These are phyloP conservation scores for Cochlearia excelsa DNA, from an alignment of 345 rosid genomes.

Conservation along the genomic window DNA sequence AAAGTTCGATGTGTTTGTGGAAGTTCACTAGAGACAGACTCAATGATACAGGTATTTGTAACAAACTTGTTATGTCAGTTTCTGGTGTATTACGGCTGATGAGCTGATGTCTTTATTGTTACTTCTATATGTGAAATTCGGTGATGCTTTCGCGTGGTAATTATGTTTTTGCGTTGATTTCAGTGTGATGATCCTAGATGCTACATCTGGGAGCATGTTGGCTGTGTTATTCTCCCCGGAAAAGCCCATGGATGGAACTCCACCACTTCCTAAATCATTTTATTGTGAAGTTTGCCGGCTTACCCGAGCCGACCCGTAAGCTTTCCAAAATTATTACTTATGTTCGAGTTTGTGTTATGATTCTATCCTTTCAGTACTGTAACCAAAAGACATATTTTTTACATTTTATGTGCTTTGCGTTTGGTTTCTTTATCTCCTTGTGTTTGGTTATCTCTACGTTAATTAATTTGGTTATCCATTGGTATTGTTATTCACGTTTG, in stretches of 20 bases:
- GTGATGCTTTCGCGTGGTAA: slow-evolving; percentile 20
- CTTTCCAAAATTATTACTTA: slow-evolving; percentile 27
- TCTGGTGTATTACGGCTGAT: not conserved
- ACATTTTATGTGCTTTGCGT: slow-evolving; percentile 6
- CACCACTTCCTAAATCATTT: slow-evolving; percentile 60
- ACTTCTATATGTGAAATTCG: slow-evolving; percentile 53
- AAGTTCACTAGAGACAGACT: slow-evolving; percentile 61
- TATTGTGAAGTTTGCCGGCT: slow-evolving; percentile 91
- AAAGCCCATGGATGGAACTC: slow-evolving; percentile 61
- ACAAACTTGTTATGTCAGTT: not conserved
- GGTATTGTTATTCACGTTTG: not conserved
- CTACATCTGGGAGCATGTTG: slow-evolving; percentile 73
- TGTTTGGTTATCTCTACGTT: slow-evolving; percentile 5
- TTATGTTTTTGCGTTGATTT: slow-evolving; percentile 29
- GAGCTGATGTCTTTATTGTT: not conserved
- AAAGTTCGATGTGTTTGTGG: slow-evolving; percentile 95
- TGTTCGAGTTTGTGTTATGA: slow-evolving; percentile 15
- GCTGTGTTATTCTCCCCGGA: slow-evolving; percentile 76
- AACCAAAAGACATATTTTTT: not conserved
- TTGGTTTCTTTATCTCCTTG: not conserved
- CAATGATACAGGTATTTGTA: slow-evolving; percentile 63
- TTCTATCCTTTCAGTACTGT: not conserved
- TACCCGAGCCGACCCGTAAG: slow-evolving; percentile 95
- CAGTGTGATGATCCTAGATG: slow-evolving; percentile 89
- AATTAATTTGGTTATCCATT: not conserved